A percentile compares a stretch with the other conserved stretches of the same genome.
These are phyloP conservation scores for Erysimum cheiranthoides DNA, from an alignment of 345 rosid genomes.

Conservation along the genomic window DNA sequence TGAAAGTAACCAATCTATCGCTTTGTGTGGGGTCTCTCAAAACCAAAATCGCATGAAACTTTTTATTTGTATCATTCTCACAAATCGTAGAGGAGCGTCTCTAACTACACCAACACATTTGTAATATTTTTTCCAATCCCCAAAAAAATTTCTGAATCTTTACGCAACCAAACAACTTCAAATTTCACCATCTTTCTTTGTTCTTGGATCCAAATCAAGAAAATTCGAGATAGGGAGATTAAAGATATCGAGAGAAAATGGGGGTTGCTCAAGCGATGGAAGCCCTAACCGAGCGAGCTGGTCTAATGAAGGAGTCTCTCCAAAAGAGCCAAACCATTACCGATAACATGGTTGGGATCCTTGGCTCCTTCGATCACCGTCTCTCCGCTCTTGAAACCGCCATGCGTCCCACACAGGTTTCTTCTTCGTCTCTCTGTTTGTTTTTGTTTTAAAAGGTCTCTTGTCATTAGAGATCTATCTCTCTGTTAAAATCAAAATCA, in stretches of 20 bases:
- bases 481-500: not conserved
- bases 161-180: conserved; percentile 5
- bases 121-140: conserved; percentile 6
- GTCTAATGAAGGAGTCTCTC: conserved; percentile 66
- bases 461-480: conserved; percentile 13
- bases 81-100: conserved; percentile 13
- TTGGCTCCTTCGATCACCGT: conserved; percentile 95
- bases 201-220: conserved; percentile 32
- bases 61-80: not conserved
- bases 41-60: conserved; percentile 35
- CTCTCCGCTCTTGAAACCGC: conserved; percentile 99
- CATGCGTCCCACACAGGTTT: conserved; percentile 97
- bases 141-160: conserved; percentile 5
- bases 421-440: conserved; percentile 3
- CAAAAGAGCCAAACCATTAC: conserved; percentile 89
- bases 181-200: not conserved
- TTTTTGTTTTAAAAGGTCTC: not conserved
- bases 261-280: conserved; percentile 74
- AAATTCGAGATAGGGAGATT: not conserved
- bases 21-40: conserved; percentile 16
- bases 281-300: conserved; percentile 64
- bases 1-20: conserved; percentile 26
- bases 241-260: conserved; percentile 50
- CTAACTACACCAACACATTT: conserved; percentile 11
- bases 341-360: conserved; percentile 89